Evolutionary conservation across 352 stramenopile species (phyloP).

Genomic region (Phytophthora melonis): DNA sequence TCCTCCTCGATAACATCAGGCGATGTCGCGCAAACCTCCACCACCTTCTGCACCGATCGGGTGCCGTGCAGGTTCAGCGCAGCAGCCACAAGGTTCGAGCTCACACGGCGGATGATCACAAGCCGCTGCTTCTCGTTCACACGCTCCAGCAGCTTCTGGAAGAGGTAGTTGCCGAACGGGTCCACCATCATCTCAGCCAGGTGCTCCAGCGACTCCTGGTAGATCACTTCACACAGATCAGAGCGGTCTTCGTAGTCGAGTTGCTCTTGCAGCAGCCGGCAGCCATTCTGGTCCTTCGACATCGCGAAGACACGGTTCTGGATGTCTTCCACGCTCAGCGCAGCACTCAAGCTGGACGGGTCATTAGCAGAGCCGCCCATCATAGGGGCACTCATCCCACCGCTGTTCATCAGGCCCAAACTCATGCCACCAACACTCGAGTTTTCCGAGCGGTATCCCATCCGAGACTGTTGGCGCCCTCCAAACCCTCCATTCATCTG

Average conservation of each 20-base stretch:
- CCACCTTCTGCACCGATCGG: slow-evolving; percentile 98
- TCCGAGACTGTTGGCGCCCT: slow-evolving; percentile 37
- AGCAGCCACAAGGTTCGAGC: slow-evolving; percentile 94
- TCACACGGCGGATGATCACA: slow-evolving; percentile 94
- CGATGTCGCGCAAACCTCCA: slow-evolving; percentile 94
- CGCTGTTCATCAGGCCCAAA: slow-evolving; percentile 38
- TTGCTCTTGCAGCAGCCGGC: slow-evolving; percentile 96
- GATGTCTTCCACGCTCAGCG: slow-evolving; percentile 80
- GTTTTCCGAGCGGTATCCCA: slow-evolving; percentile 43
- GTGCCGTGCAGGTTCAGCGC: slow-evolving; percentile 98
- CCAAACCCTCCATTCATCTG: slow-evolving; percentile 32
- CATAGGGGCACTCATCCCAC: slow-evolving; percentile 38
- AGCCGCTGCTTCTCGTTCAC: slow-evolving; percentile 92
- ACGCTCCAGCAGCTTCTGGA: slow-evolving; percentile 98
- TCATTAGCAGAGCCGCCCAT: slow-evolving; percentile 36
- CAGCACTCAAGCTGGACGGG: slow-evolving; percentile 44
- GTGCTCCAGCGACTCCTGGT: slow-evolving; percentile 96
- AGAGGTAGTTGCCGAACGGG: slow-evolving; percentile 99
- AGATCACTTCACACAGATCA: slow-evolving; percentile 94
- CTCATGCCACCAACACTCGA: slow-evolving; percentile 18
- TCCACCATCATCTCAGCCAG: slow-evolving; percentile 99
- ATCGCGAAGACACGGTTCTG: slow-evolving; percentile 83
- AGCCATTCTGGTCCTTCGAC: slow-evolving; percentile 98
- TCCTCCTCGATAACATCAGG: slow-evolving; percentile 72
- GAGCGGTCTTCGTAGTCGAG: slow-evolving; percentile 94